phyloP scores from a whole-genome alignment of 2,329 filamentous ascomycete species.

The Microdochium nivale region DNA sequence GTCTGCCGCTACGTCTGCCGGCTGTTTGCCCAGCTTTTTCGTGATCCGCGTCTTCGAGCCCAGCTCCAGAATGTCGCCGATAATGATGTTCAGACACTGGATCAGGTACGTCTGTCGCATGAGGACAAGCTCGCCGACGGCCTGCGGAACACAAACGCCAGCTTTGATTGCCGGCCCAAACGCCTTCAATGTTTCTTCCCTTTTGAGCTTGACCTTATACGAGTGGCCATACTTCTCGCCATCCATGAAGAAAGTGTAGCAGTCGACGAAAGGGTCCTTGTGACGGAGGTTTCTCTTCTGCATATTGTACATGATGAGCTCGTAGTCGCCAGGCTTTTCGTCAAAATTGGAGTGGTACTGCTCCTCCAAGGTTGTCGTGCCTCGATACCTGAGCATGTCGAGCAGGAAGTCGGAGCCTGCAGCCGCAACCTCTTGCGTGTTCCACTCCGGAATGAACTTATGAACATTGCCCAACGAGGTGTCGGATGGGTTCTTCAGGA shows the following conservation, averaged over 20 bases:
- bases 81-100: slow-evolving; percentile 28
- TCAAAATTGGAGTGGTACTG: slow-evolving; percentile 24
- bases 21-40: slow-evolving; percentile 17
- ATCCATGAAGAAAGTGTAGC: slow-evolving; percentile 26
- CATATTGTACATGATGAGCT: slow-evolving; percentile 25
- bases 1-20: slow-evolving; percentile 14
- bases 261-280: slow-evolving; percentile 15
- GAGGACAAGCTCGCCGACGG: slow-evolving; percentile 26
- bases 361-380: slow-evolving; percentile 20
- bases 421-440: slow-evolving; percentile 29
- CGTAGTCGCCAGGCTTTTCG: slow-evolving; percentile 23
- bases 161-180: slow-evolving; percentile 13
- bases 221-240: slow-evolving; percentile 27
- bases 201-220: slow-evolving; percentile 13
- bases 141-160: slow-evolving; percentile 17
- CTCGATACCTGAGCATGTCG: slow-evolving; percentile 26
- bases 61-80: slow-evolving; percentile 31
- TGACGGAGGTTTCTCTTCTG: slow-evolving; percentile 21
- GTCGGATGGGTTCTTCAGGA: slow-evolving; percentile 26
- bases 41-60: slow-evolving; percentile 20
- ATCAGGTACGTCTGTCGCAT: slow-evolving; percentile 26
- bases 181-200: slow-evolving; percentile 10
- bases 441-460: slow-evolving; percentile 33
- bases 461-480: slow-evolving; percentile 23
- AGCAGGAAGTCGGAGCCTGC: slow-evolving; percentile 27